These are phyloP conservation scores for Leccinum arenicola DNA, from an alignment of 768 basidiomycete species.

Conservation along the genomic window DNA sequence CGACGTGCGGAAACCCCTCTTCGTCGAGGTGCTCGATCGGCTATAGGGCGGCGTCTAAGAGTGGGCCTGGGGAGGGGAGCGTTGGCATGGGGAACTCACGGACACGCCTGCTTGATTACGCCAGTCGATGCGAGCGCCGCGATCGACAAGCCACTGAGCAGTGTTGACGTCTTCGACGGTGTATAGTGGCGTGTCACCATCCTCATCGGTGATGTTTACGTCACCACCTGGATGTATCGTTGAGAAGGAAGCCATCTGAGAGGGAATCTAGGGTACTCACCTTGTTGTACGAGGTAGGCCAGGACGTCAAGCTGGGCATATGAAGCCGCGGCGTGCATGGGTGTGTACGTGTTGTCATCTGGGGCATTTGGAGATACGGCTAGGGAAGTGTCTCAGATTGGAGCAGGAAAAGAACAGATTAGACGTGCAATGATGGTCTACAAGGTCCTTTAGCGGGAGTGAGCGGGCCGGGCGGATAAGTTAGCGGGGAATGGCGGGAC, in stretches of 20 bases:
- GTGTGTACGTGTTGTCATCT: constrained; percentile 75
- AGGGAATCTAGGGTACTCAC: constrained; percentile 33
- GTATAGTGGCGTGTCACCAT: constrained; percentile 91
- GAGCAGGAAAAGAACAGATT: constrained; percentile 23
- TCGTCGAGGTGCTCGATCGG: constrained; percentile 67
- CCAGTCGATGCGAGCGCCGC: constrained; percentile 64
- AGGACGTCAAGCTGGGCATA: constrained; percentile 79
- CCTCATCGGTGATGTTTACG: constrained; percentile 80
- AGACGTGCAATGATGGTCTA: constrained; percentile 56
- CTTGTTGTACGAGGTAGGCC: constrained; percentile 72
- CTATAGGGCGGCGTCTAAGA: constrained; percentile 23
- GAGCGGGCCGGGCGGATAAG: constrained; percentile 3
- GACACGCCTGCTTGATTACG: constrained; percentile 73
- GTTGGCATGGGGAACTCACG: constrained; percentile 43
- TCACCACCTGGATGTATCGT: constrained; percentile 60
- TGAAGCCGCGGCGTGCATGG: constrained; percentile 94
- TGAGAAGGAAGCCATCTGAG: not conserved
- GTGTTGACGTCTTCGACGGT: constrained; percentile 81
- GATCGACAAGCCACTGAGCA: constrained; percentile 73
- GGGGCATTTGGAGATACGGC: constrained; percentile 68
- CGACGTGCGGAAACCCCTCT: constrained; percentile 63
- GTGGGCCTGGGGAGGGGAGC: constrained; percentile 13
- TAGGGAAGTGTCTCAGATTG: constrained; percentile 32
- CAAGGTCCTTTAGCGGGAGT: constrained; percentile 44
- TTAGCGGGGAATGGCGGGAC: constrained; percentile 12